A percentile compares a stretch with the other conserved stretches of the same genome.
Evolutionary conservation across 257 asterid genomes (phyloP).

Genomic region (Henckelia pumila): DNA sequence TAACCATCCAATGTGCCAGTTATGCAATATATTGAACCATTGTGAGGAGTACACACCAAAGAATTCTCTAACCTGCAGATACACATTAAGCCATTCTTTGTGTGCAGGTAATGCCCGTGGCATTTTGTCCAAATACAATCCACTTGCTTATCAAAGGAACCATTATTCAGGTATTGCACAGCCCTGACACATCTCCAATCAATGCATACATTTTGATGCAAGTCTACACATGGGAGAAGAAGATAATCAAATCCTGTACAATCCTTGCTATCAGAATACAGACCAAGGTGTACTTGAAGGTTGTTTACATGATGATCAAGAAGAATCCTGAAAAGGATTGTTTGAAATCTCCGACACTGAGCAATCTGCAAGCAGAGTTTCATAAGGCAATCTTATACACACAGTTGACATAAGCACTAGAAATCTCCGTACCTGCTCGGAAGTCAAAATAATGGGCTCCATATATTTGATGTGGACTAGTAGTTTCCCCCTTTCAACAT

Average conservation of each 20-base stretch:
- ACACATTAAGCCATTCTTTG: slow-evolving; percentile 52
- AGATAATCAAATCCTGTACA: slow-evolving; percentile 47
- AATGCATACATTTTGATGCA: slow-evolving; percentile 22
- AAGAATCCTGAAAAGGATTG: slow-evolving; percentile 46
- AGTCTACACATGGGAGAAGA: slow-evolving; percentile 52
- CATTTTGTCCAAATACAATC: slow-evolving; percentile 21
- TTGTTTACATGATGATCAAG: slow-evolving; percentile 41
- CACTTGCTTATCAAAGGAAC: slow-evolving; percentile 19
- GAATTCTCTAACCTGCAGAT: slow-evolving; percentile 56
- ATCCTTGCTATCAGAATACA: slow-evolving; percentile 17
- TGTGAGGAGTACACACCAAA: slow-evolving; percentile 71
- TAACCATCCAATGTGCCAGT: slow-evolving; percentile 39
- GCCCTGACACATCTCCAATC: slow-evolving; percentile 56
- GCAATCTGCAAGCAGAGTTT: slow-evolving; percentile 44
- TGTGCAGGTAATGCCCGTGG: slow-evolving; percentile 32
- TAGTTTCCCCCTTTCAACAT: slow-evolving; percentile 49
- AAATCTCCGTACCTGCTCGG: slow-evolving; percentile 41
- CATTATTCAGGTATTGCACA: slow-evolving; percentile 19
- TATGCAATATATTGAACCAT: slow-evolving; percentile 45
- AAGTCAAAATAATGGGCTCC: slow-evolving; percentile 33
- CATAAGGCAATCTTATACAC: background rate
- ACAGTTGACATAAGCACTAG: background rate
- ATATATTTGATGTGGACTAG: slow-evolving; percentile 27
- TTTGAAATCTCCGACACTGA: slow-evolving; percentile 55
- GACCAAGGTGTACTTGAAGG: slow-evolving; percentile 31